Evolutionary conservation across 345 rosid species (phyloP).

Genomic region (Kernera saxatilis): DNA sequence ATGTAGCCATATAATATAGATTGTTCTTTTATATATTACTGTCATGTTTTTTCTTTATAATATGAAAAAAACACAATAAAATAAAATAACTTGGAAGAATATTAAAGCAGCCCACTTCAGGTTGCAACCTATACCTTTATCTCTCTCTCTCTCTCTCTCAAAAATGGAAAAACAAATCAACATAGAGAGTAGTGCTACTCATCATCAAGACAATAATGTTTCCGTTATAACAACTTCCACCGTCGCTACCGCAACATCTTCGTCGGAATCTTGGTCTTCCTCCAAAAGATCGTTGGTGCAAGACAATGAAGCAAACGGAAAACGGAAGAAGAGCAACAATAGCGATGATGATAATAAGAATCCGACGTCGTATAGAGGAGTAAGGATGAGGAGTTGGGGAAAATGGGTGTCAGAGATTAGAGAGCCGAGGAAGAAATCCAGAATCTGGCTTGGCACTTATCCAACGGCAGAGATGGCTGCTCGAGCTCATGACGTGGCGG

Average conservation of each 20-base stretch:
- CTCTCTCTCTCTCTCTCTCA: constrained; percentile 19
- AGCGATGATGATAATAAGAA: constrained; percentile 12
- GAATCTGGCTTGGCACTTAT: constrained; percentile 93
- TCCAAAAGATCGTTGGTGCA: constrained; percentile 5
- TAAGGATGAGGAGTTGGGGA: constrained; percentile 90
- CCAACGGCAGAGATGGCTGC: constrained; percentile 95
- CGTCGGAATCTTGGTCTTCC: constrained; percentile 23
- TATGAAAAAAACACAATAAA: background rate
- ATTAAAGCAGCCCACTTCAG: constrained; percentile 29
- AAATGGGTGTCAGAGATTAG: constrained; percentile 95
- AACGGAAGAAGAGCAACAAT: constrained; percentile 3
- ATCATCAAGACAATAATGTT: constrained; percentile 14
- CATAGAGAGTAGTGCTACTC: constrained; percentile 38
- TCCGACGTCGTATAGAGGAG: constrained; percentile 69
- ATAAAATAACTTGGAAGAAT: constrained; percentile 7
- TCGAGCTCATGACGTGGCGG: constrained; percentile 91
- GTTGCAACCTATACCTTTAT: constrained; percentile 19
- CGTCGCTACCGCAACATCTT: constrained; percentile 12
- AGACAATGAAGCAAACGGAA: background rate
- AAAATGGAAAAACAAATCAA: constrained; percentile 31
- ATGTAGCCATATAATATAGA: background rate
- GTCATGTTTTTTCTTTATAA: background rate
- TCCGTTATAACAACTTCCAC: constrained; percentile 18
- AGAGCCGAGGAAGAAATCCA: constrained; percentile 82
- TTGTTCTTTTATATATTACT: background rate